Conservation (phyloP, 2,329 filamentous ascomycete species). For the Cryphonectria naterciae region DNA sequence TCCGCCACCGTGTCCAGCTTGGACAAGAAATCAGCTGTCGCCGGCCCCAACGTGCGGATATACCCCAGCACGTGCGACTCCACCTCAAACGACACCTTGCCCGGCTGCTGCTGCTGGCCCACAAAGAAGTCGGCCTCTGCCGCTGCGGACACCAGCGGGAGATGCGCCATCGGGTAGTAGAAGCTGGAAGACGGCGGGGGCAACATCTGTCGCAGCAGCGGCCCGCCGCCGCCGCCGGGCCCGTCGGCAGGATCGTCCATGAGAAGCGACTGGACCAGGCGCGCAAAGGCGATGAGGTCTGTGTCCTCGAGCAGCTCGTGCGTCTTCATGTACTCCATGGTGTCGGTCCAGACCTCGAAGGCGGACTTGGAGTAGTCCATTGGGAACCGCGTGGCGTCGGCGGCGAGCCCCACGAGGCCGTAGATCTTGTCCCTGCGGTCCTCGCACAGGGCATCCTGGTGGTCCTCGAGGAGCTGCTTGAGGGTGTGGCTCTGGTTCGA, state of each 20-base stretch:
- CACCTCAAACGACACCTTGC: neutral
- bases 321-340: slow-evolving; percentile 34
- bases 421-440: slow-evolving; percentile 39
- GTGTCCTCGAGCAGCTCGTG: slow-evolving; percentile 6
- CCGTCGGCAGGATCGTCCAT: neutral
- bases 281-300: neutral
- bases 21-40: neutral
- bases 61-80: neutral
- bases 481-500: slow-evolving; percentile 29
- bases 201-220: neutral
- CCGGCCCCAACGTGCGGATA: slow-evolving; percentile 5
- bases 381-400: slow-evolving; percentile 34
- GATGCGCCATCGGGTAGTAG: neutral
- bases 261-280: slow-evolving; percentile 9
- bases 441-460: slow-evolving; percentile 34
- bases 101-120: neutral
- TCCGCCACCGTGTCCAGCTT: neutral
- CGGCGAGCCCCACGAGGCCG: slow-evolving; percentile 36
- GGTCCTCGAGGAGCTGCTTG: slow-evolving; percentile 32
- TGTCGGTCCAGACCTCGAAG: slow-evolving; percentile 37
- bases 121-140: neutral
- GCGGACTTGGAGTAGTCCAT: slow-evolving; percentile 37
- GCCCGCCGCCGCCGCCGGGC: no score
- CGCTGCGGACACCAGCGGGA: neutral
- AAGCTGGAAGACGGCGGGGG: neutral